Evolutionary conservation across 2,329 filamentous ascomycete genomes (phyloP).

Genomic region (Fusarium nematophilum): DNA sequence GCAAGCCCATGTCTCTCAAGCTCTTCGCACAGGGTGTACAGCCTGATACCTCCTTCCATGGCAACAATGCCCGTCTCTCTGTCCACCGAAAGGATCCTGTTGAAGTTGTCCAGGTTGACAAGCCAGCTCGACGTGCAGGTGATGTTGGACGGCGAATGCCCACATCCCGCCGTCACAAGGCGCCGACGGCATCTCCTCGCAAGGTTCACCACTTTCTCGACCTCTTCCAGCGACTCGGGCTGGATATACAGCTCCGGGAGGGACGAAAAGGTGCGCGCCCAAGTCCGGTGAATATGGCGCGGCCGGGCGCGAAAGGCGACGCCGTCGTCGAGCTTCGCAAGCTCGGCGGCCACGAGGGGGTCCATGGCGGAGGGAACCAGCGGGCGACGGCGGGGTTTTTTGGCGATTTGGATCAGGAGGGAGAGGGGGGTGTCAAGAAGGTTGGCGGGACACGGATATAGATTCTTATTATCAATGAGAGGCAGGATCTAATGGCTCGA

Average conservation of each 20-base stretch:
- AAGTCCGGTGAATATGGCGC: constrained; percentile 86
- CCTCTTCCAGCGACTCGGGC: constrained; percentile 80
- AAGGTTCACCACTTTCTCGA: constrained; percentile 84
- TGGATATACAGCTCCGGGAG: constrained; percentile 91
- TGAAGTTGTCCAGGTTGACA: constrained; percentile 89
- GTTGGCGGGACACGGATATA: constrained; percentile 5
- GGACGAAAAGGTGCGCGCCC: constrained; percentile 93
- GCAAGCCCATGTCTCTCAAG: constrained; percentile 82
- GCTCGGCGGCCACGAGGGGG: constrained; percentile 50
- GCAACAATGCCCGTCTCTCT: constrained; percentile 72
- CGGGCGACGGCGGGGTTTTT: too few relatives aligned
- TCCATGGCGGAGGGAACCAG: constrained; percentile 47
- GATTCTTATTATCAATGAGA: constrained; percentile 21
- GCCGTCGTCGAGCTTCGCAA: constrained; percentile 47
- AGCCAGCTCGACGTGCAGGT: constrained; percentile 96
- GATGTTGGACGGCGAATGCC: constrained; percentile 90
- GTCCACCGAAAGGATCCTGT: constrained; percentile 77
- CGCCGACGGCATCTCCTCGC: constrained; percentile 84
- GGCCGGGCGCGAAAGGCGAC: constrained; percentile 81
- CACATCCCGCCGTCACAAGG: constrained; percentile 87
- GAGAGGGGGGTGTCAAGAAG: constrained; percentile 1
- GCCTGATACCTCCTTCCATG: constrained; percentile 88
- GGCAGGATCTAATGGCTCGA: constrained; percentile 31
- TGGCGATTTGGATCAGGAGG: not conserved
- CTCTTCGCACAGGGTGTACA: constrained; percentile 78